Evolutionary conservation across 257 asterid genomes (phyloP).

Genomic region (Lavandula angustifolia): DNA sequence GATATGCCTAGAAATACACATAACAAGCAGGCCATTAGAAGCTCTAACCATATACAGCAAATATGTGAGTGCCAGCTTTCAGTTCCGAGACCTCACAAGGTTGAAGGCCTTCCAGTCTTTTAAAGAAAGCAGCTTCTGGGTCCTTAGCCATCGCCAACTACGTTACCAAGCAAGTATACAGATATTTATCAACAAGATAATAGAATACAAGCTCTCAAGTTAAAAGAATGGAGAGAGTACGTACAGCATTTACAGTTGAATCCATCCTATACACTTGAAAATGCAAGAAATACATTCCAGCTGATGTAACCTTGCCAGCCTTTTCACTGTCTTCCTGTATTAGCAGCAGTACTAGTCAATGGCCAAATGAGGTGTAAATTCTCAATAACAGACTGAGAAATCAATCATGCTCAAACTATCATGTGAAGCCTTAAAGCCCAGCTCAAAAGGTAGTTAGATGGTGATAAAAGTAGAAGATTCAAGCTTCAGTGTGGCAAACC

Average conservation of each 20-base stretch:
- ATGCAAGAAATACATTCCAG: conserved; percentile 98
- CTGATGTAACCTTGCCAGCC: conserved; percentile 84
- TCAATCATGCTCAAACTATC: conserved; percentile 13
- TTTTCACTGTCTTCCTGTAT: conserved; percentile 98
- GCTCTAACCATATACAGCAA: conserved; percentile 94
- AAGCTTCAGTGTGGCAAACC: background rate
- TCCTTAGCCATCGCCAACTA: conserved; percentile 85
- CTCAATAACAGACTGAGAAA: conserved; percentile 14
- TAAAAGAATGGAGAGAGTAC: conserved; percentile 28
- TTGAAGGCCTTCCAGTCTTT: conserved; percentile 96
- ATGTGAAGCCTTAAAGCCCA: background rate
- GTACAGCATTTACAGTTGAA: conserved; percentile 94
- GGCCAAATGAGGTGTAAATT: conserved; percentile 12
- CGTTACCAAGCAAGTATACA: conserved; percentile 49
- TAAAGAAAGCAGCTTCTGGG: conserved; percentile 97
- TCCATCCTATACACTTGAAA: conserved; percentile 99
- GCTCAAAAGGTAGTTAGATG: conserved; percentile 7
- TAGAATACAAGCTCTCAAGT: background rate
- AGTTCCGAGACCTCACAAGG: conserved; percentile 98
- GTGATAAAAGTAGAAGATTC: background rate
- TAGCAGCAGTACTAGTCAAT: conserved; percentile 21
- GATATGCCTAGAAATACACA: conserved; percentile 22
- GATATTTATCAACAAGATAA: conserved; percentile 3
- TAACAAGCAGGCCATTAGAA: conserved; percentile 33
- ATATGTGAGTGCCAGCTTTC: conserved; percentile 98